Evolutionary conservation across 23 red algal genomes (phyloP).

Genomic region (Pyropia haitanensis): DNA sequence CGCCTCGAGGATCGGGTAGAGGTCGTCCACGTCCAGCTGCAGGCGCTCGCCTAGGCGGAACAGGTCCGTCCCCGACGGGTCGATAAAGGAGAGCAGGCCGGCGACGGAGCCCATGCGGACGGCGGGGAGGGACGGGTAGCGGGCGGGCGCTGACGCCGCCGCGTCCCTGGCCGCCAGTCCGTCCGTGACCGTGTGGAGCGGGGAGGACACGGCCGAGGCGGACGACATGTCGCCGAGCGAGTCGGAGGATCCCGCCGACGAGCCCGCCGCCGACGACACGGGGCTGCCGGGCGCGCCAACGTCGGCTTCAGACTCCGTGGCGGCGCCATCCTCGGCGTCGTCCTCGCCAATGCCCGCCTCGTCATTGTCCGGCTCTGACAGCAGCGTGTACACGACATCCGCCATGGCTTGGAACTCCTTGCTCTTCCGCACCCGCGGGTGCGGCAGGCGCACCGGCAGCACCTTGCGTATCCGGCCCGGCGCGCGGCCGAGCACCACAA

Average conservation of each 20-base stretch:
- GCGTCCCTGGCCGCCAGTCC: neutral
- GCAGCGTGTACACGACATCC: constrained; percentile 86
- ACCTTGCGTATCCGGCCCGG: constrained; percentile 77
- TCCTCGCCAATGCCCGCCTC: neutral
- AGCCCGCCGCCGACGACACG: no score
- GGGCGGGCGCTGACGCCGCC: neutral
- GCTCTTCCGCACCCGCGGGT: constrained; percentile 83
- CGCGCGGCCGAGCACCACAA: constrained; percentile 76
- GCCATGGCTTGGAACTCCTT: constrained; percentile 72
- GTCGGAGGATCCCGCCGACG: neutral
- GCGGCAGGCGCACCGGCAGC: constrained; percentile 55
- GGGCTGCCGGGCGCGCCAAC: no score
- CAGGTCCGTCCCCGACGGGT: constrained; percentile 59
- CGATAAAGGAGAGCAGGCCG: constrained; percentile 84
- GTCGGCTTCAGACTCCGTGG: no score
- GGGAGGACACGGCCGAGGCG: no score
- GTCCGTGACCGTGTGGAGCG: neutral
- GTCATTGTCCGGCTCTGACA: constrained; percentile 48
- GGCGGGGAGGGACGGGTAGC: constrained; percentile 77
- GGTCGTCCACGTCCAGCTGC: constrained; percentile 97
- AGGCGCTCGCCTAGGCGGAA: constrained; percentile 73
- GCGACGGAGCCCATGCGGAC: constrained; percentile 94
- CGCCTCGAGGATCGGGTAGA: constrained; percentile 93
- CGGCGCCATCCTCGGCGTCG: neutral
- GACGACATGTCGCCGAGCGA: neutral